phyloP scores from a whole-genome alignment of 306 rosid genomes.

The Aeschynomene evenia region DNA sequence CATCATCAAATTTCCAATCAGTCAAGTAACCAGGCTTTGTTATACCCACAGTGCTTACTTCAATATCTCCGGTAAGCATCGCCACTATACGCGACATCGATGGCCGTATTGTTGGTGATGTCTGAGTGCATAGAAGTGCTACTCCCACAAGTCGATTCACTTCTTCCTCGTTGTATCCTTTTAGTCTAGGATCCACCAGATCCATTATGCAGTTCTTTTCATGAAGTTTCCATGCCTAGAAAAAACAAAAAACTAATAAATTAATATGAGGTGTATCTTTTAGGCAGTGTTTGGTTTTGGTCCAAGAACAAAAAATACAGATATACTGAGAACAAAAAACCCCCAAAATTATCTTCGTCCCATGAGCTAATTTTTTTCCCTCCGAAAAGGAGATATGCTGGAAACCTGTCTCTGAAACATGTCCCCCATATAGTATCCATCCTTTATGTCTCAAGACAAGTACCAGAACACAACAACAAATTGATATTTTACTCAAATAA shows the following conservation, averaged over 20 bases:
- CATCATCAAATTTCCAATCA: slow-evolving; percentile 64
- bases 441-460: too few species aligned
- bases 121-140: slow-evolving; percentile 63
- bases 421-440: too few species aligned
- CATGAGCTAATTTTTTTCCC: too few species aligned
- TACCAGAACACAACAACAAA: too few species aligned
- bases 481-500: too few species aligned
- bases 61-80: slow-evolving; percentile 68
- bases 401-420: too few species aligned
- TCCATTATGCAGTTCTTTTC: slow-evolving; percentile 43
- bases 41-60: slow-evolving; percentile 50
- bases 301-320: background rate
- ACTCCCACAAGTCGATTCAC: slow-evolving; percentile 46
- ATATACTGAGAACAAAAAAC: too few species aligned
- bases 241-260: background rate
- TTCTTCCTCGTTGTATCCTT: slow-evolving; percentile 47
- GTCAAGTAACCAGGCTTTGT: slow-evolving; percentile 65
- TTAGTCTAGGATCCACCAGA: slow-evolving; percentile 48
- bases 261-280: too few species aligned
- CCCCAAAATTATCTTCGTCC: too few species aligned
- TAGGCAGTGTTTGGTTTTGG: too few species aligned
- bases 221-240: slow-evolving; percentile 69
- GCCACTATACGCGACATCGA: slow-evolving; percentile 74
- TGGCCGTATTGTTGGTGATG: slow-evolving; percentile 58
- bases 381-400: too few species aligned